phyloP scores from a whole-genome alignment of 768 basidiomycete genomes.

The Clitopilus hobsonii region DNA sequence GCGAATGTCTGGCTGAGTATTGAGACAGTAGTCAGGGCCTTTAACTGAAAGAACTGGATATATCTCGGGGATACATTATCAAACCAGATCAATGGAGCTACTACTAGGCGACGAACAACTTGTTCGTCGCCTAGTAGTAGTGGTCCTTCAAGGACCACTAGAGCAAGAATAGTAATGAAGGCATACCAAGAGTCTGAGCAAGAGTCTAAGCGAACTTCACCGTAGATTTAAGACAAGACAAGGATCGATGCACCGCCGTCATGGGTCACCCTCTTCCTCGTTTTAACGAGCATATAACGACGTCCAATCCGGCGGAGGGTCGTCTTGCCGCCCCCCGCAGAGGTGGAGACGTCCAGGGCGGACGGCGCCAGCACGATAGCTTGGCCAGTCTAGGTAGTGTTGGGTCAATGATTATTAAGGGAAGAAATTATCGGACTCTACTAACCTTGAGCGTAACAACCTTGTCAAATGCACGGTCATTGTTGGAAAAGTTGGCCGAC shows the following conservation, averaged over 20 bases:
- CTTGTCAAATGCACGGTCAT: conserved; percentile 60
- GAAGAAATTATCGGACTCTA: background rate
- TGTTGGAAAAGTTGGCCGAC: conserved; percentile 52
- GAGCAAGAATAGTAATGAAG: too few relatives aligned
- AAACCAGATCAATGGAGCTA: too few relatives aligned
- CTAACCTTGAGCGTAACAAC: conserved; percentile 62
- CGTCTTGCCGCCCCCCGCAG: conserved; percentile 10
- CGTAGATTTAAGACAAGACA: conserved; percentile 27
- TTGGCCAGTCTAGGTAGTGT: conserved; percentile 55
- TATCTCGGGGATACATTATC: too few relatives aligned
- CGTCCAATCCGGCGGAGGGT: conserved; percentile 53
- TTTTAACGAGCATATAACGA: conserved; percentile 55
- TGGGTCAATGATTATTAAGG: background rate
- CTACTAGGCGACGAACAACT: too few relatives aligned
- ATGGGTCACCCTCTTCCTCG: conserved; percentile 52
- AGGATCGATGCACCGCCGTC: conserved; percentile 66
- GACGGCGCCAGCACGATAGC: conserved; percentile 67
- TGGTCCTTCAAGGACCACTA: too few relatives aligned
- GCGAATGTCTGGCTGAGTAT: too few relatives aligned
- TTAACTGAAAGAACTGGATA: too few relatives aligned
- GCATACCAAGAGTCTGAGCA: too few relatives aligned
- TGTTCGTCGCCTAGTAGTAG: too few relatives aligned
- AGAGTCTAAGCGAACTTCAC: too few relatives aligned
- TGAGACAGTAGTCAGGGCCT: too few relatives aligned
- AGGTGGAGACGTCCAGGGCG: conserved; percentile 42